Evolutionary conservation across 2,329 filamentous ascomycete genomes (phyloP).

Genomic region (Arachnomyces sp.): DNA sequence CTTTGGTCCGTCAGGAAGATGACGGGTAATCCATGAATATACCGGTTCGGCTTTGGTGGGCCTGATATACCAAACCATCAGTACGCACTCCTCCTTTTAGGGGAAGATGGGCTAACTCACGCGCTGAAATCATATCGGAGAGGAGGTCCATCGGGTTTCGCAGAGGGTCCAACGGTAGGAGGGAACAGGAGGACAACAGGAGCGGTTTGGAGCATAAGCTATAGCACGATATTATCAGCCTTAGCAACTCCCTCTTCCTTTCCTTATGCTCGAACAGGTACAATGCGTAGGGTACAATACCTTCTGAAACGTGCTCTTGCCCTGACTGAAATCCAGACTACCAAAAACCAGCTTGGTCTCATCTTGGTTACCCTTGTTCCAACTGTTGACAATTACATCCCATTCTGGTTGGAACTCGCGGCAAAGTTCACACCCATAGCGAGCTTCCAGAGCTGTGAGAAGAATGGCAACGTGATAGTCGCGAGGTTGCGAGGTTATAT

Average conservation of each 20-base stretch:
- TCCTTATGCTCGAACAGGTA: too few relatives aligned
- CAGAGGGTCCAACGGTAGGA: conserved; percentile 74
- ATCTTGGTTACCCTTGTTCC: conserved; percentile 60
- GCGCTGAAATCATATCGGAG: conserved; percentile 80
- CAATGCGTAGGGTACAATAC: conserved; percentile 43
- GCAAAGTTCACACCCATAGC: conserved; percentile 81
- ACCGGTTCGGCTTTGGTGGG: conserved; percentile 68
- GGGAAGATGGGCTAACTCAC: too few relatives aligned
- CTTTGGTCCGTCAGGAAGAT: conserved; percentile 70
- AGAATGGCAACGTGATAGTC: conserved; percentile 79
- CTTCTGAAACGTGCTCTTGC: conserved; percentile 76
- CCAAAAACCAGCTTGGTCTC: conserved; percentile 60
- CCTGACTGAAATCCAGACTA: conserved; percentile 80
- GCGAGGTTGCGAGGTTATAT: conserved; percentile 67
- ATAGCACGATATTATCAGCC: conserved; percentile 3
- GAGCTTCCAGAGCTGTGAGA: conserved; percentile 74
- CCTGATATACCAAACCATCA: conserved; percentile 37
- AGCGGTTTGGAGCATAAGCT: conserved; percentile 91
- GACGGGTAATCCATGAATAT: conserved; percentile 68
- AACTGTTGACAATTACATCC: conserved; percentile 77
- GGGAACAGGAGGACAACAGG: conserved; percentile 83
- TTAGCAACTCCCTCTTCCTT: too few relatives aligned
- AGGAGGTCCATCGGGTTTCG: conserved; percentile 61
- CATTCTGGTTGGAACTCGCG: conserved; percentile 91
- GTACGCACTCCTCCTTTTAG: not conserved